phyloP scores from a whole-genome alignment of 73 alveolate genomes.

The Symbiodinium pilosum region DNA sequence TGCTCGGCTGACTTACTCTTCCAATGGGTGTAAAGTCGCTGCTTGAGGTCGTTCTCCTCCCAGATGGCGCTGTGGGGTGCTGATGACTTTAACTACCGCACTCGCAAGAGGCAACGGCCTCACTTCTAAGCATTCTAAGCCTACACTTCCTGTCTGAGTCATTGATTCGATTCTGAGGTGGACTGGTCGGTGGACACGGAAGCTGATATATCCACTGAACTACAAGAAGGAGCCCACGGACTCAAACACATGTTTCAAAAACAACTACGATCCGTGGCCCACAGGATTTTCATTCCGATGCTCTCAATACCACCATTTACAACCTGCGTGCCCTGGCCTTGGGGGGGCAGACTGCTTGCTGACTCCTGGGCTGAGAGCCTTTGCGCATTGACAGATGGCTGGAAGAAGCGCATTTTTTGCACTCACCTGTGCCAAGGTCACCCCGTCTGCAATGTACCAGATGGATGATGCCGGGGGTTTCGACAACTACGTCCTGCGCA shows the following conservation, averaged over 20 bases:
- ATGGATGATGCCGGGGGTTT: conserved; percentile 95
- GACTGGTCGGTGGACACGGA: conserved; percentile 51
- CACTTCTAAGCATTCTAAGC: not conserved
- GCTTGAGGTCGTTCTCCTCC: conserved; percentile 26
- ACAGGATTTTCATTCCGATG: conserved; percentile 84
- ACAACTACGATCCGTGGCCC: not conserved
- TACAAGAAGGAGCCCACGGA: conserved; percentile 63
- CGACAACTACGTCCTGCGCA: conserved; percentile 84
- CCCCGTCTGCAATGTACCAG: conserved; percentile 41
- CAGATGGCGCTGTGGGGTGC: conserved; percentile 85
- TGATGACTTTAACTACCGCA: conserved; percentile 43
- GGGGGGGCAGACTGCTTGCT: no score
- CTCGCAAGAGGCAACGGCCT: not conserved
- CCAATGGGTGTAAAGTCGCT: not conserved
- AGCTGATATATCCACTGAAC: conserved; percentile 2
- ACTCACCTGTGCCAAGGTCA: no score
- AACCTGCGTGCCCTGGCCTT: conserved; percentile 2
- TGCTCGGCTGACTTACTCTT: no score
- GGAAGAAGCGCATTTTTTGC: no score
- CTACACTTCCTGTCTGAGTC: not conserved
- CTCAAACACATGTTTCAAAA: not conserved
- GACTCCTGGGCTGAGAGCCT: no score
- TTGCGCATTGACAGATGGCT: no score
- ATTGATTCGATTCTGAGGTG: conserved; percentile 2
- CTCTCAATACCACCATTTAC: conserved; percentile 63